Conservation (phyloP, 345 rosid genomes). For the Zanthoxylum bungeanum region DNA sequence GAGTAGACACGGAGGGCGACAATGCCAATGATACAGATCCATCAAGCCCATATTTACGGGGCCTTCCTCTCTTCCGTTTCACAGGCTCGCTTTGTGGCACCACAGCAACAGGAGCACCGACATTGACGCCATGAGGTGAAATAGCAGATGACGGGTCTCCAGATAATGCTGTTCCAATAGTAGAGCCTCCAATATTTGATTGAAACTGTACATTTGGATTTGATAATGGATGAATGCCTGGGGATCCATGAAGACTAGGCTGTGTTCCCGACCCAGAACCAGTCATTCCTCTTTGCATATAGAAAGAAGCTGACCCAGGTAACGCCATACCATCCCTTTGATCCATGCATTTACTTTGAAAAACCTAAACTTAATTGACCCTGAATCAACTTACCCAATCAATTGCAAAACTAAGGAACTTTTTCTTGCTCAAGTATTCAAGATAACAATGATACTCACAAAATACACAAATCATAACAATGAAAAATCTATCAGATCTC, state of each 20-base stretch:
- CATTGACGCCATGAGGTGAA: slow-evolving; percentile 54
- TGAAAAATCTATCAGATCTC: slow-evolving; percentile 8
- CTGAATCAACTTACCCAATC: slow-evolving; percentile 25
- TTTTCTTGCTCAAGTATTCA: slow-evolving; percentile 3
- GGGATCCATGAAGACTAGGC: slow-evolving; percentile 59
- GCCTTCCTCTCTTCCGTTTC: slow-evolving; percentile 87
- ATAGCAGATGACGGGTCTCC: slow-evolving; percentile 53
- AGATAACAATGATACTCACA: slow-evolving; percentile 9
- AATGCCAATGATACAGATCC: slow-evolving; percentile 77
- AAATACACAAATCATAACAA: slow-evolving; percentile 26
- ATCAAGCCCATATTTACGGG: slow-evolving; percentile 81
- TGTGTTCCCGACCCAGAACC: slow-evolving; percentile 61
- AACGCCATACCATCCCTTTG: slow-evolving; percentile 81
- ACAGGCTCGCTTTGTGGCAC: slow-evolving; percentile 47
- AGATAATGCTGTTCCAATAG: slow-evolving; percentile 46
- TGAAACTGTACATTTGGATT: slow-evolving; percentile 57
- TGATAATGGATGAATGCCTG: slow-evolving; percentile 49
- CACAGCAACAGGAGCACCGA: slow-evolving; percentile 41
- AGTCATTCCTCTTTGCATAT: slow-evolving; percentile 71
- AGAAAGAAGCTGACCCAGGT: slow-evolving; percentile 76
- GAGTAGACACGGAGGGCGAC: slow-evolving; percentile 60
- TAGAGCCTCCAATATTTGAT: slow-evolving; percentile 43
- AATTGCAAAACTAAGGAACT: slow-evolving; percentile 6
- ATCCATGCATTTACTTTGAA: slow-evolving; percentile 85
- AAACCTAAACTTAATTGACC: slow-evolving; percentile 21